Evolutionary conservation across 2,329 filamentous ascomycete genomes (phyloP), one percentile per base, ranked within the genome.

Genomic region (Aspergillus flavus): DNA sequence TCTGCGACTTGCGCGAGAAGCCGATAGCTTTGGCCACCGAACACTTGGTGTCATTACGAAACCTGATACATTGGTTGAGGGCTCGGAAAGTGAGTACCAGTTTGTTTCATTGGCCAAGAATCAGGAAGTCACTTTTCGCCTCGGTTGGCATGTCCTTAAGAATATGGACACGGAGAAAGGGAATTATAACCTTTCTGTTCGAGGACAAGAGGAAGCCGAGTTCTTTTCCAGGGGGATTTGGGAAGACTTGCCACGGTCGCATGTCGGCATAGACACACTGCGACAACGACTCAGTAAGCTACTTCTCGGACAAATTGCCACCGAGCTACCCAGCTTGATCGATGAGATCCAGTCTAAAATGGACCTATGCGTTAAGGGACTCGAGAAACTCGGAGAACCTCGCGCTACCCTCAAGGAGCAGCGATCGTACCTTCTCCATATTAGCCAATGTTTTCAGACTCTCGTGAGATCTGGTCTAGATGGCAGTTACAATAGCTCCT

Each of bases 71-170:
- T 68, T 81, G 6, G 61, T 69, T 2, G 58, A 68, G 1, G 76
- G 75, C 1, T 82, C 81, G 3, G 76, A 73, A 2, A 73, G 61
- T 11, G 77, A 83, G 59, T 59, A 59, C 1, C 67, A 64, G 1
- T 82, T 79, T 65, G 65, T 81, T 4, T 64, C 72, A 0, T 72
- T 84, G 11, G 79, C 79, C 0, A 73, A 72, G 30, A 84, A 84
- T 46, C 68, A 82, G 57, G 75, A 83, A 46, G 72, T 79, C 0
- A 68, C 73, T 32, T 81, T 84, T 54, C 75, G 76, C 48, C 77
- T 84, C 0, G 82, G 83, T 1, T 85, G 82, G 83, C 82, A 85
- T 68, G 77, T 82, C 1, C 71, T 85, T 1, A 79, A 75, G 60
- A 85, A 85, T 66, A 64, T 80, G 59, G 68, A 79, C 66, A 77